Conservation (phyloP, 2,329 filamentous ascomycete species). For the Arthrinium puccinioides region DNA sequence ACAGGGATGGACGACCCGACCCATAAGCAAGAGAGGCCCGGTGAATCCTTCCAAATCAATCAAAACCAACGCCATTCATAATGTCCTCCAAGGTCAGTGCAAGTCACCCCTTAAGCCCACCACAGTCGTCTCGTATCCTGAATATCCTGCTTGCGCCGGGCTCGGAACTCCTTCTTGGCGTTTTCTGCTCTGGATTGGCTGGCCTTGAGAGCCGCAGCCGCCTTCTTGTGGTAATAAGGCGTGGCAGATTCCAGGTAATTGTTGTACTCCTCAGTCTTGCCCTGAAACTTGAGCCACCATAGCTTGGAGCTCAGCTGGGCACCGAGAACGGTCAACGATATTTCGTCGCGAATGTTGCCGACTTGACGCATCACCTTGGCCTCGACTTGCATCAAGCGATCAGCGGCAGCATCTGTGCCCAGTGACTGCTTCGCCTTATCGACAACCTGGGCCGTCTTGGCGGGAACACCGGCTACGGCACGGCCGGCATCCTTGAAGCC, state of each 20-base stretch:
- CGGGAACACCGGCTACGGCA: conserved; percentile 11
- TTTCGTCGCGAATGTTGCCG: conserved; percentile 28
- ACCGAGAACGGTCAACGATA: conserved; percentile 38
- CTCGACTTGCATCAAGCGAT: conserved; percentile 20
- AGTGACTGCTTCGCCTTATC: conserved; percentile 17
- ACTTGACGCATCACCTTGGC: conserved; percentile 24
- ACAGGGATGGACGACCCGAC: too few species aligned
- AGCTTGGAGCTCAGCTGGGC: conserved; percentile 51
- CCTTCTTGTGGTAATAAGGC: conserved; percentile 29
- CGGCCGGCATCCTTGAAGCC: conserved; percentile 17
- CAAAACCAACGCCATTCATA: too few species aligned
- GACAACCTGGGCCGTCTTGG: conserved; percentile 13
- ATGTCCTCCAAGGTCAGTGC: too few species aligned
- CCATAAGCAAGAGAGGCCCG: too few species aligned
- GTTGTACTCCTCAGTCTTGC: conserved; percentile 37
- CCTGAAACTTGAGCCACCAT: conserved; percentile 48
- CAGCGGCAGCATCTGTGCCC: conserved; percentile 12
- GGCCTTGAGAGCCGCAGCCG: conserved; percentile 21
- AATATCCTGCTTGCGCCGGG: too few species aligned
- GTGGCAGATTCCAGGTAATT: conserved; percentile 42
- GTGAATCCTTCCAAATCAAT: too few species aligned
- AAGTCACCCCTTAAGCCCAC: too few species aligned
- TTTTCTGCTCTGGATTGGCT: conserved; percentile 18
- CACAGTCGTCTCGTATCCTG: too few species aligned
- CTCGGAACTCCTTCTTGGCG: conserved; percentile 19